These are phyloP conservation scores for Inga laurina DNA, from an alignment of 306 rosid species.

Conservation along the genomic window DNA sequence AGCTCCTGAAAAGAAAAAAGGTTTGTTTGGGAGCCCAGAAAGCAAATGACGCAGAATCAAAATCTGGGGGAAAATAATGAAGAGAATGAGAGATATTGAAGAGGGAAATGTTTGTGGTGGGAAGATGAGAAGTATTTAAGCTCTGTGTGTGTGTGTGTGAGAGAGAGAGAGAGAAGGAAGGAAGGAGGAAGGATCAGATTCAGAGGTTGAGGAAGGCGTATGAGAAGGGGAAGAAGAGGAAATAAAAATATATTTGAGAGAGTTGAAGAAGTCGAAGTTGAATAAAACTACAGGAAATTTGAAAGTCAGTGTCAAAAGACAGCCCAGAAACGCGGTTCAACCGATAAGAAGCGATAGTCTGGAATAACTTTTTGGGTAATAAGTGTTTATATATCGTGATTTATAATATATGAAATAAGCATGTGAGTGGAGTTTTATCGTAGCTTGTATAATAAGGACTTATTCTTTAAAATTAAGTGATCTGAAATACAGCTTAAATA, in stretches of 20 bases:
- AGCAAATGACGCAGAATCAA: conserved; percentile 20
- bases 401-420: too few relatives aligned
- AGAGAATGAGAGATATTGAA: background rate
- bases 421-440: too few relatives aligned
- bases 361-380: too few relatives aligned
- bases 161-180: background rate
- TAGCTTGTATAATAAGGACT: fast-evolving
- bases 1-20: background rate
- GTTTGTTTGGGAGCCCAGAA: conserved; percentile 3
- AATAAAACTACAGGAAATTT: background rate
- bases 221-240: background rate
- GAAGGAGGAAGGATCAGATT: background rate
- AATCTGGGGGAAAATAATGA: background rate
- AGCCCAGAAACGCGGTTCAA: conserved; percentile 60
- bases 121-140: conserved; percentile 20
- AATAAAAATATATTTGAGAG: background rate
- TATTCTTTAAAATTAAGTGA: too few relatives aligned
- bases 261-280: conserved; percentile 32
- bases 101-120: background rate
- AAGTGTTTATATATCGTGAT: too few relatives aligned
- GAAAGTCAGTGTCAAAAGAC: conserved; percentile 1
- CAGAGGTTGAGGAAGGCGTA: background rate
- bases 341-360: background rate
- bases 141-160: background rate
- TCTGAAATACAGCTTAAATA: too few relatives aligned